A percentile compares a stretch with the other conserved stretches of the same genome.
Evolutionary conservation across 2,329 filamentous ascomycete genomes (phyloP).

Genomic region (Aureobasidium zeae): DNA sequence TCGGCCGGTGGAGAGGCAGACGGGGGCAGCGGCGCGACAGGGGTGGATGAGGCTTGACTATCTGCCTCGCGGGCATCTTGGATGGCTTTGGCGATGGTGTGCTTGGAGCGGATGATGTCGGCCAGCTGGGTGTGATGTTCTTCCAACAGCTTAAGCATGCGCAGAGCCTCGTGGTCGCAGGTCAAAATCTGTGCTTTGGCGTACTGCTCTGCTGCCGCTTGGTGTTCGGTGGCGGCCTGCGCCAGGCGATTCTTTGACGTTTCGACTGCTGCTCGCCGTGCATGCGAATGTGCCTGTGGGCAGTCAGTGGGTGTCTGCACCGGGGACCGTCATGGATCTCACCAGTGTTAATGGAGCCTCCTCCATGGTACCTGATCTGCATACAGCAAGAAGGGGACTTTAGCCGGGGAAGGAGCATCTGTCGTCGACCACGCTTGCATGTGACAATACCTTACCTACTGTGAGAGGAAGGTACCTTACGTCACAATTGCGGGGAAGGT

Average conservation of each 20-base stretch:
- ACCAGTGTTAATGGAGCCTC: constrained; percentile 59
- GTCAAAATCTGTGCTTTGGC: constrained; percentile 70
- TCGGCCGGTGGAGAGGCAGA: neutral
- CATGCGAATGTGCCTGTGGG: constrained; percentile 73
- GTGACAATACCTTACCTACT: too few relatives aligned
- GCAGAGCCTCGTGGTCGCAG: constrained; percentile 57
- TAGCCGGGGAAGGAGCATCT: too few relatives aligned
- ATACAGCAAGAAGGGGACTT: too few relatives aligned
- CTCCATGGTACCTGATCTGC: constrained; percentile 47
- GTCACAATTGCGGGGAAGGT: too few relatives aligned
- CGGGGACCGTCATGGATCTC: constrained; percentile 18
- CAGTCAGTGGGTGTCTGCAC: neutral
- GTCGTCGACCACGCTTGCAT: too few relatives aligned
- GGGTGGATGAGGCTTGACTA: neutral
- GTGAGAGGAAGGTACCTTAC: too few relatives aligned
- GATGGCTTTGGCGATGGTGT: constrained; percentile 35
- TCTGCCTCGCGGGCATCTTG: constrained; percentile 29
- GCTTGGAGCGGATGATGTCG: constrained; percentile 64
- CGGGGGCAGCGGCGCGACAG: neutral
- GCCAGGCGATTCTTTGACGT: constrained; percentile 60
- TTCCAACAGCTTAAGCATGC: constrained; percentile 77
- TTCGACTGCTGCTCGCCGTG: constrained; percentile 70
- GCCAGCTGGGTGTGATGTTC: constrained; percentile 79
- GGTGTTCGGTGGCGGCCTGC: constrained; percentile 78
- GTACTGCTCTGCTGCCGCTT: constrained; percentile 80